These are phyloP conservation scores for Stephanodiscus minutulus DNA, from an alignment of 108 stramenopile species.

Conservation along the genomic window DNA sequence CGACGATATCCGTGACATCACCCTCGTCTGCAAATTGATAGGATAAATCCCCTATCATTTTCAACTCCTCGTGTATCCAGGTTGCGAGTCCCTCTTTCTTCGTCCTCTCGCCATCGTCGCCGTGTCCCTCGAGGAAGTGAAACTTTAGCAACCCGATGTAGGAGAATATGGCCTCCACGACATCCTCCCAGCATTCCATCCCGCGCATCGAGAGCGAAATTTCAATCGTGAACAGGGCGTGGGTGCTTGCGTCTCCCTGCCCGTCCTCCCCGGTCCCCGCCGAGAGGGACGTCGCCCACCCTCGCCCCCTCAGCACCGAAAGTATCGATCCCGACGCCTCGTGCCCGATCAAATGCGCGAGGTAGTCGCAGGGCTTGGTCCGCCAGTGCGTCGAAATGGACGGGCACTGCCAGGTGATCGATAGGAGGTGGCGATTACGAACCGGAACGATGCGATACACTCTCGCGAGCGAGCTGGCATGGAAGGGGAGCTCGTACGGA, in stretches of 20 bases:
- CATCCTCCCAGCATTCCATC: constrained; percentile 64
- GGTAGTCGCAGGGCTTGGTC: constrained; percentile 76
- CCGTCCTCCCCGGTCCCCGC: constrained; percentile 85
- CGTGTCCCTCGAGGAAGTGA: constrained; percentile 43
- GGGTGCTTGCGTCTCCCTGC: constrained; percentile 66
- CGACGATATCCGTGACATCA: constrained; percentile 77
- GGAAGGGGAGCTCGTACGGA: constrained; percentile 61
- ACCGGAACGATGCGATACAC: constrained; percentile 79
- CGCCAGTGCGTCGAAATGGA: constrained; percentile 63
- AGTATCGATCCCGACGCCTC: constrained; percentile 82
- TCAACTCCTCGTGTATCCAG: constrained; percentile 84
- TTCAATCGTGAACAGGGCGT: constrained; percentile 73
- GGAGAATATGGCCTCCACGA: constrained; percentile 61
- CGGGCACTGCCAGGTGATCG: constrained; percentile 80
- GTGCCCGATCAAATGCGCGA: constrained; percentile 85
- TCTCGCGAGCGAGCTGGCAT: constrained; percentile 48
- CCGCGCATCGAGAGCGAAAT: constrained; percentile 73
- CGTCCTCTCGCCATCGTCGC: constrained; percentile 15
- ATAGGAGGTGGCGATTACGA: constrained; percentile 64
- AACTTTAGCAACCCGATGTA: constrained; percentile 84
- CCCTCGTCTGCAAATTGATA: constrained; percentile 75
- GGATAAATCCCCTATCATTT: constrained; percentile 67
- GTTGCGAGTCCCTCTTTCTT: constrained; percentile 55
- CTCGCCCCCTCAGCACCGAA: constrained; percentile 58
- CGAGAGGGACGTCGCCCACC: constrained; percentile 70